Evolutionary conservation across 371 early-diverging fungal species (phyloP).

Genomic region (Thermomucor indicae-seudaticae): DNA sequence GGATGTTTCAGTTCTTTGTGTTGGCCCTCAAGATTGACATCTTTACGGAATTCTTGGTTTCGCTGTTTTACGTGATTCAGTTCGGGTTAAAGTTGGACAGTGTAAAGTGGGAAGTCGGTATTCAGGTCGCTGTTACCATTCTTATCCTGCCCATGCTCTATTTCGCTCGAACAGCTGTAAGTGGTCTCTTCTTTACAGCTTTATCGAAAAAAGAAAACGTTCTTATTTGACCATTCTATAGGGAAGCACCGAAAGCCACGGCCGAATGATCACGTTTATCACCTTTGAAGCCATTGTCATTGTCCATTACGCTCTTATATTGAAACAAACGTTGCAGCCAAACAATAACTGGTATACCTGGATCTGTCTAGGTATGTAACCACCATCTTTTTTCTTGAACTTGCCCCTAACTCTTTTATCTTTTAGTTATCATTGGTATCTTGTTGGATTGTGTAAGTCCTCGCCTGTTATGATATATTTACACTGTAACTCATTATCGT

Average conservation of each 20-base stretch:
- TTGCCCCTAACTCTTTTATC: neutral
- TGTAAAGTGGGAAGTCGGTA: slow-evolving; percentile 27
- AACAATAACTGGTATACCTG: slow-evolving; percentile 47
- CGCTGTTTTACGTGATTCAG: slow-evolving; percentile 42
- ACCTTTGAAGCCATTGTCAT: slow-evolving; percentile 34
- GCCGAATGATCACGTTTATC: slow-evolving; percentile 35
- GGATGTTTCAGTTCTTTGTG: slow-evolving; percentile 47
- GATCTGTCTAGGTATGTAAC: slow-evolving; percentile 41
- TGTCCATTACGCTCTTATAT: slow-evolving; percentile 32
- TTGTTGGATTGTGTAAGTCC: neutral
- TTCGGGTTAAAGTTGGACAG: slow-evolving; percentile 22
- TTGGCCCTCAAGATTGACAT: slow-evolving; percentile 41
- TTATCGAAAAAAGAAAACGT: too few species aligned
- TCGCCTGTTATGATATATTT: neutral
- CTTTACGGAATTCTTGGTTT: slow-evolving; percentile 42
- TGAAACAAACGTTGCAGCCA: slow-evolving; percentile 35
- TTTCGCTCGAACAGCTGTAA: slow-evolving; percentile 42
- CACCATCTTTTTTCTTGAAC: slow-evolving; percentile 26
- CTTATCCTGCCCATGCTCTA: slow-evolving; percentile 40
- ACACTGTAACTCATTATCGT: neutral
- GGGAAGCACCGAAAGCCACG: slow-evolving; percentile 37
- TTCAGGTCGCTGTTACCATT: slow-evolving; percentile 35
- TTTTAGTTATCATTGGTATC: neutral
- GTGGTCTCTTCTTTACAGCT: slow-evolving; percentile 2
- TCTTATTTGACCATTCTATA: neutral